Conservation (phyloP, 139 green algal species). For the Chlorella sp. region DNA sequence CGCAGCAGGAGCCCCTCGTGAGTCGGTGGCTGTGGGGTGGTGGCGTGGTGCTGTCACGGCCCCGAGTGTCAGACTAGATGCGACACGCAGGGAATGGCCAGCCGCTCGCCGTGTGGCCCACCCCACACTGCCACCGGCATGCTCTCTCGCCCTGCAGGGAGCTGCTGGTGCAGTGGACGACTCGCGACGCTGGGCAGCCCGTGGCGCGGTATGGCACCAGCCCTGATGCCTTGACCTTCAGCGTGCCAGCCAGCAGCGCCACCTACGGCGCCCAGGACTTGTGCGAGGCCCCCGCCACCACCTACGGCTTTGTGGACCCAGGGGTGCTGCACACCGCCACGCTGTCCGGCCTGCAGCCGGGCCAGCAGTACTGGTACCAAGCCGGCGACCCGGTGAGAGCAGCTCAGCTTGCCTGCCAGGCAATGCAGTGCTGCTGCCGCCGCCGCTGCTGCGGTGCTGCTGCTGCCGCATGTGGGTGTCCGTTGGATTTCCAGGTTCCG, state of each 20-base stretch:
- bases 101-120: not conserved
- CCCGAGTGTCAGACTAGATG: no score
- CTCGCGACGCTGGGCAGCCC: not conserved
- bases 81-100: no score
- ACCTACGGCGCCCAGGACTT: constrained; percentile 45
- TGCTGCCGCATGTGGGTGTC: no score
- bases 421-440: no score
- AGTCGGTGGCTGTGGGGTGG: not conserved
- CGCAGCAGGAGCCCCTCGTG: constrained; percentile 2
- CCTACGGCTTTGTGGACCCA: constrained; percentile 64
- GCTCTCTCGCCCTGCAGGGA: constrained; percentile 35
- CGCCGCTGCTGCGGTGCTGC: no score
- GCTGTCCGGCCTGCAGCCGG: constrained; percentile 59
- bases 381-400: constrained; percentile 62
- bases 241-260: constrained; percentile 9
- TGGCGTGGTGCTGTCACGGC: not conserved
- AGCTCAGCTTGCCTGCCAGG: no score
- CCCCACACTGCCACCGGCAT: not conserved
- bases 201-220: constrained; percentile 31
- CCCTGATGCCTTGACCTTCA: constrained; percentile 17
- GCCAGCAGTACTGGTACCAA: constrained; percentile 65
- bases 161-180: constrained; percentile 36
- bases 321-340: constrained; percentile 62
- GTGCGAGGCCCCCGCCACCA: constrained; percentile 52
- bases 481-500: no score